Evolutionary conservation across 1,284 basidiomycete genomes (phyloP), one percentile per base, ranked within the genome.

Genomic region (Athelia psychrophila): DNA sequence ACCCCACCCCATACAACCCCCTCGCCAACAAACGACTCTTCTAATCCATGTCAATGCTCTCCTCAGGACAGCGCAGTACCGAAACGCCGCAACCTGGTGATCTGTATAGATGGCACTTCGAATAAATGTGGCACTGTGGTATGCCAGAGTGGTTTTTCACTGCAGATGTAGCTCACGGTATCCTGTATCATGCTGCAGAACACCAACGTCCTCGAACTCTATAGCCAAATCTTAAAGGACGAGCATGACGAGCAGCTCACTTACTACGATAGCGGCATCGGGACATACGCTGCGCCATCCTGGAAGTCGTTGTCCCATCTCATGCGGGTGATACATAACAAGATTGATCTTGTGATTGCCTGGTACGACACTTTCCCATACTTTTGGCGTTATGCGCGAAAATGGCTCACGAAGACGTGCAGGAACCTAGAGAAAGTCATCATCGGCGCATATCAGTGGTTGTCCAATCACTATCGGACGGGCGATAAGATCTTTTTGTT

Each of bases 201-300:
- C 44, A 57, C 58, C 15, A 58, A 60, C 44, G 57, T 61, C 33
- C 44, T 61, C 44, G 60, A 60, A 40, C 49, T 61, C 3, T 63
- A 61, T 42, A 52, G 51, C 35, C 51, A 32, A 10, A 24, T 64
- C 6, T 36, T 58, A 6, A 60, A 63, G 46, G 20, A n/a, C 16
- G 20, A 18, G 20, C 47, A 54, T 18, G 33, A 49, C 46, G 53
- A 56, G 0, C 56, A 56, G 51, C 47, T 57, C 6, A 64, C 63
- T 1, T 74, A 64, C 51, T 74, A 73, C 54, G 64, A 64, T 33
- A 73, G 72, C 44, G 71, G 71, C 0, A 67, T 75, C 40, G 72
- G 72, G 23, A 73, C 70, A 1, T 59, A 64, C 36, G 65, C 36
- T 2, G 59, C 32, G 36, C 61, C 45, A 18, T 61, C 27, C 2